phyloP scores from a whole-genome alignment of 2,329 filamentous ascomycete genomes.

The Metarhizium brunneum region DNA sequence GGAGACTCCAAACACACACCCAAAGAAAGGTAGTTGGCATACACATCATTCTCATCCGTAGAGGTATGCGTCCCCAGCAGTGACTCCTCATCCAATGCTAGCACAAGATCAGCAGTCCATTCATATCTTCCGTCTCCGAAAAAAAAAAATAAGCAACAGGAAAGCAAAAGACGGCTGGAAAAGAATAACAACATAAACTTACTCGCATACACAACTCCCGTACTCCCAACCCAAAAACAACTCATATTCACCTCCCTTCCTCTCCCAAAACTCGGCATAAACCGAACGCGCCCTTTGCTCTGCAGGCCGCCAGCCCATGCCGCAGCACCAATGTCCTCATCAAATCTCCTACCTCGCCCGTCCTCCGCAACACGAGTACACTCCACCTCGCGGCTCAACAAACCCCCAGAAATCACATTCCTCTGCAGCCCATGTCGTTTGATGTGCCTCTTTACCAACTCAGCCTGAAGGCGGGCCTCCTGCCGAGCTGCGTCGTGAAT shows the following conservation, averaged over 20 bases:
- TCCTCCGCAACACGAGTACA: constrained; percentile 8
- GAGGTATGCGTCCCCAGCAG: constrained; percentile 33
- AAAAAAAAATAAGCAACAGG: neutral
- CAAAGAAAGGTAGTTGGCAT: constrained; percentile 6
- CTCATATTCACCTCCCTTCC: constrained; percentile 24
- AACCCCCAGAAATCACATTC: constrained; percentile 21
- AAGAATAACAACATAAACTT: constrained; percentile 14
- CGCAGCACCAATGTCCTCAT: constrained; percentile 19
- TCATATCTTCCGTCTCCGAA: no score
- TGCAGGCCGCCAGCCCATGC: constrained; percentile 30
- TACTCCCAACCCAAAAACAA: constrained; percentile 31
- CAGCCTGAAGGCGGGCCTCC: constrained; percentile 16
- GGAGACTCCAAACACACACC: no score
- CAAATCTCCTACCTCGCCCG: constrained; percentile 13
- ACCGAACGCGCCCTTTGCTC: constrained; percentile 29
- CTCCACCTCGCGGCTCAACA: constrained; percentile 19
- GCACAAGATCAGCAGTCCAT: constrained; percentile 1
- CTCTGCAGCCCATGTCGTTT: constrained; percentile 24
- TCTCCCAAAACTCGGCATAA: constrained; percentile 20
- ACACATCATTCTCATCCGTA: constrained; percentile 33
- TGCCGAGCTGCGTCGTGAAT: constrained; percentile 28
- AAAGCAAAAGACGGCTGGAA: neutral
- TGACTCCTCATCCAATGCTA: constrained; percentile 24
- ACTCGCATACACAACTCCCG: constrained; percentile 34
- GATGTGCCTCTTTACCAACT: constrained; percentile 27